Conservation (phyloP, 768 basidiomycete species). For the Phlebiopsis gigantea region DNA sequence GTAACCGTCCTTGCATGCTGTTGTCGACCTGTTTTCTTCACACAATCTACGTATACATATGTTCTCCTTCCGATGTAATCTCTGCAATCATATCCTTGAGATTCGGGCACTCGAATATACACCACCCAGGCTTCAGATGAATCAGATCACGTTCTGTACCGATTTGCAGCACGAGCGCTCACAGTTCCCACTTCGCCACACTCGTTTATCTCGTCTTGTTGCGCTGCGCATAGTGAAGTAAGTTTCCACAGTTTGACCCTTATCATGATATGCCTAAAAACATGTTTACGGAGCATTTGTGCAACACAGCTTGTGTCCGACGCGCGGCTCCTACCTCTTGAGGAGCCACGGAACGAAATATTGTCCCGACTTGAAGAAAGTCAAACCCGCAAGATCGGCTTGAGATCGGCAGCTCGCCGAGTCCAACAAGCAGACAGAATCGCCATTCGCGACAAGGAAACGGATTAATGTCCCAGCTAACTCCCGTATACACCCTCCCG, state of each 20-base stretch:
- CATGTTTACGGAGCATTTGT: too few species aligned
- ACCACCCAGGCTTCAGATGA: too few species aligned
- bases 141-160: slow-evolving; percentile 17
- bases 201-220: background rate
- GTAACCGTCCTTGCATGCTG: background rate
- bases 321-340: too few species aligned
- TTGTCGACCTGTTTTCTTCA: background rate
- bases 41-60: slow-evolving; percentile 3
- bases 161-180: background rate
- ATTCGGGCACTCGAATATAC: background rate
- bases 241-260: background rate
- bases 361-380: background rate
- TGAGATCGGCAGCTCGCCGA: background rate
- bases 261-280: background rate
- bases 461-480: background rate
- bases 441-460: background rate
- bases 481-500: slow-evolving; percentile 1
- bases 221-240: background rate
- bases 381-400: background rate
- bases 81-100: background rate
- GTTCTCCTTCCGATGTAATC: background rate
- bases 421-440: background rate
- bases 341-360: background rate
- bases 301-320: background rate
- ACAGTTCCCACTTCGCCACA: slow-evolving; percentile 22